Evolutionary conservation across 305 asterid species (phyloP).

Genomic region (Solanum hybrid): DNA sequence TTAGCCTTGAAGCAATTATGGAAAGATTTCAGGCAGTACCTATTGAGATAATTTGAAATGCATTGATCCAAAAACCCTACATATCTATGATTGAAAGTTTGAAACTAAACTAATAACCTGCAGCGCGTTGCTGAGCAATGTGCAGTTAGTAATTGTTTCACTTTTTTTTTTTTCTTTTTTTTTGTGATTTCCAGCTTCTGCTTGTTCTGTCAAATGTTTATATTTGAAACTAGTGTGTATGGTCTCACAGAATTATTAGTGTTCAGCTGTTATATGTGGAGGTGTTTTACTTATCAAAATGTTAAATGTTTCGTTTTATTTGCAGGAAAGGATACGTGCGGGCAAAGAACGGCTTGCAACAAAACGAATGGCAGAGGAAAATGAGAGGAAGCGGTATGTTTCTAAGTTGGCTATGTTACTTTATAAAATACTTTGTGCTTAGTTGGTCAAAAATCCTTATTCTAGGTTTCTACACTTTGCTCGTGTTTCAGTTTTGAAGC

Average conservation of each 20-base stretch:
- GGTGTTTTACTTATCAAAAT: neutral
- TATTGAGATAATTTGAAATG: neutral
- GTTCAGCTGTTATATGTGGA: neutral
- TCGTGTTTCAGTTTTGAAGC: conserved; percentile 31
- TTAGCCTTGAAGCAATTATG: neutral
- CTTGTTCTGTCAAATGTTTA: neutral
- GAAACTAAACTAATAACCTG: neutral
- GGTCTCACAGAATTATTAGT: neutral
- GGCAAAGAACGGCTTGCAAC: conserved; percentile 46
- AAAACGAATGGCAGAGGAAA: conserved; percentile 49
- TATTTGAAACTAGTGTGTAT: neutral
- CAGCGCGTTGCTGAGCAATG: neutral
- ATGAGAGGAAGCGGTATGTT: conserved; percentile 52
- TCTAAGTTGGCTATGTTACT: neutral
- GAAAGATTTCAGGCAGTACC: neutral
- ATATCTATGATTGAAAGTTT: neutral
- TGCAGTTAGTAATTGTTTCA: neutral
- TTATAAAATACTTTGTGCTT: neutral
- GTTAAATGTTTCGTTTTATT: neutral
- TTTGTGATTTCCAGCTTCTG: neutral
- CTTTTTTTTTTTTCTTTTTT: neutral
- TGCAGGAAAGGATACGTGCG: conserved; percentile 52
- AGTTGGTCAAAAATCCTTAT: conserved; percentile 3
- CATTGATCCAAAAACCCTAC: neutral
- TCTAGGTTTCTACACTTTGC: conserved; percentile 2